Evolutionary conservation across 345 rosid genomes (phyloP).

Genomic region (Eucalyptus curtisii): DNA sequence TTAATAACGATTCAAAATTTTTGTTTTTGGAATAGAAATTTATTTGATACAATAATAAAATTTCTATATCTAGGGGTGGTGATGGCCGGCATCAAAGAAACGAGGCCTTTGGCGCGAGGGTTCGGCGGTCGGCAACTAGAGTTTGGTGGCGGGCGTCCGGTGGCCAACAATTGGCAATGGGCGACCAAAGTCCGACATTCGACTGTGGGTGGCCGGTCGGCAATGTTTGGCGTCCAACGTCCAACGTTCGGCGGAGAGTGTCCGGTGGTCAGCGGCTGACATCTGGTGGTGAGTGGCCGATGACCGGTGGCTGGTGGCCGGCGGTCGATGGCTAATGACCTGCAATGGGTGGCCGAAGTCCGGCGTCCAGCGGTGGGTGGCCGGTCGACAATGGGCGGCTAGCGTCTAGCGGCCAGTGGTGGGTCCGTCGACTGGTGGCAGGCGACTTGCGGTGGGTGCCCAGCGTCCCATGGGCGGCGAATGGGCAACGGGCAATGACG

Average conservation of each 20-base stretch:
- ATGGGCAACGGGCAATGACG: rapidly evolving
- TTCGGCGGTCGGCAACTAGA: rapidly evolving
- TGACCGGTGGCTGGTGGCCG: rapidly evolving
- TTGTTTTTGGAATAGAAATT: no score
- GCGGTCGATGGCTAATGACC: rapidly evolving
- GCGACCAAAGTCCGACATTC: rapidly evolving
- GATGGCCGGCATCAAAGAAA: no score
- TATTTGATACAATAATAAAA: rapidly evolving
- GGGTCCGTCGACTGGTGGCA: rapidly evolving
- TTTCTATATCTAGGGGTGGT: rapidly evolving
- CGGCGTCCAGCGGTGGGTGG: no score
- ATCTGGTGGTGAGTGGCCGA: no score
- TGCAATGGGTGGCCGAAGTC: no score
- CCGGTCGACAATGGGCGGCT: rapidly evolving
- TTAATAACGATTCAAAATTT: no score
- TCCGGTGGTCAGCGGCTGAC: rapidly evolving
- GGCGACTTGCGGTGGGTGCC: rapidly evolving
- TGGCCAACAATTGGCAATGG: rapidly evolving
- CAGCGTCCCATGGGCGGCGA: rapidly evolving
- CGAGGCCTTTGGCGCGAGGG: no score
- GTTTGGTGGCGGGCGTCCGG: rapidly evolving
- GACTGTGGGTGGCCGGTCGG: rapidly evolving
- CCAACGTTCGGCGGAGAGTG: rapidly evolving
- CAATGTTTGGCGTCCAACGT: no score
- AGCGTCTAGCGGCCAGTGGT: rapidly evolving